These are phyloP conservation scores for Phytopythium ostracodes DNA, from an alignment of 352 stramenopile genomes.

Conservation along the genomic window DNA sequence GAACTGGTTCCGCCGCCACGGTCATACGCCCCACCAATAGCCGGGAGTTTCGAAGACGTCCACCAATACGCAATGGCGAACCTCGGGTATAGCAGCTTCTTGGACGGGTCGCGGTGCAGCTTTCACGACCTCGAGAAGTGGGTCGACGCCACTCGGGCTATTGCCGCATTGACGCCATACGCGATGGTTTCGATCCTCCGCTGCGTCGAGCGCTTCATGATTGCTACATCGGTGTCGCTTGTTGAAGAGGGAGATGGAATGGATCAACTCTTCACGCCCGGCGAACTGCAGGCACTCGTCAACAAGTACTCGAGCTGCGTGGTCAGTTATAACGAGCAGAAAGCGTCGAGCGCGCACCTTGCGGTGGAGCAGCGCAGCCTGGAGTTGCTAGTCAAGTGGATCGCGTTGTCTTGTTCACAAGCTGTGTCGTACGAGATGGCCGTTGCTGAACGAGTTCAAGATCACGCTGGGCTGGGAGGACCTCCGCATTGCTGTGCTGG, in stretches of 20 bases:
- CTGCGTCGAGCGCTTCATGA: constrained; percentile 31
- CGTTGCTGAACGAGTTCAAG: constrained; percentile 24
- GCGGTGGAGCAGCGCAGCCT: constrained; percentile 35
- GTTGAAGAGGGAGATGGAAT: background rate
- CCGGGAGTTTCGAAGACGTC: background rate
- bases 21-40: background rate
- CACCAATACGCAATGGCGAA: background rate
- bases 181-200: constrained; percentile 16
- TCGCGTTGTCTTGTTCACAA: constrained; percentile 39
- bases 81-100: background rate
- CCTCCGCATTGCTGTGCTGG: constrained; percentile 30
- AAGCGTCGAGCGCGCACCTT: constrained; percentile 13
- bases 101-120: background rate
- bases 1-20: background rate
- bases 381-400: constrained; percentile 36
- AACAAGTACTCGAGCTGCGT: constrained; percentile 5
- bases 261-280: background rate
- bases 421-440: constrained; percentile 7
- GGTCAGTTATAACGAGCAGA: background rate
- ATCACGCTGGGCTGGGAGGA: constrained; percentile 37
- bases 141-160: background rate
- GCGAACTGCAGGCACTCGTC: constrained; percentile 6
- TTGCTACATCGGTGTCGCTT: constrained; percentile 8
- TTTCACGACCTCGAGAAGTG: background rate
- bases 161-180: background rate